phyloP scores from a whole-genome alignment of 164 flowering plant genomes.

The Dillenia turbinata region DNA sequence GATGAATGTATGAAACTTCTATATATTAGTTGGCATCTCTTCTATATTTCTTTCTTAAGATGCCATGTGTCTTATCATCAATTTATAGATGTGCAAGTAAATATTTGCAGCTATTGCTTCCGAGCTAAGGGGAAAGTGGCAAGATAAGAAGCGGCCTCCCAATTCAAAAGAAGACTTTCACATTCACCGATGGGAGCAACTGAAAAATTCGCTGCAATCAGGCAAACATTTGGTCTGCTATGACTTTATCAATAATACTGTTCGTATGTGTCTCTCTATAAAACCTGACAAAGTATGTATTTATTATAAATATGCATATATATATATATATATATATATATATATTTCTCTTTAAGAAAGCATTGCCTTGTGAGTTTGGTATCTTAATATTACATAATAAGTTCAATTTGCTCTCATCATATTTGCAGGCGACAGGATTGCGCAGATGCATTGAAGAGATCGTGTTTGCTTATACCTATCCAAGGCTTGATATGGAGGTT shows the following conservation, averaged over 20 bases:
- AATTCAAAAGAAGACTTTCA: slow-evolving; percentile 61
- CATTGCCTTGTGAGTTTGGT: neutral
- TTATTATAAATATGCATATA: too few relatives aligned
- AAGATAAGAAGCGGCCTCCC: slow-evolving; percentile 49
- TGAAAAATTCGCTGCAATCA: slow-evolving; percentile 63
- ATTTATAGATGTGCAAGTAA: neutral
- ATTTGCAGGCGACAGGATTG: slow-evolving; percentile 51
- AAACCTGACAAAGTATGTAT: too few relatives aligned
- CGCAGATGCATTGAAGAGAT: slow-evolving; percentile 88
- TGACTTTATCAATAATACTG: neutral
- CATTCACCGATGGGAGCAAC: slow-evolving; percentile 70
- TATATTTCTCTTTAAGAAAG: neutral
- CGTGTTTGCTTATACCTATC: slow-evolving; percentile 78
- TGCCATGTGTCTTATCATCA: neutral
- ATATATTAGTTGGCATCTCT: neutral
- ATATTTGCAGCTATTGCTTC: slow-evolving; percentile 66
- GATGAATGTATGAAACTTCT: slow-evolving; percentile 60
- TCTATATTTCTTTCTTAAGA: neutral
- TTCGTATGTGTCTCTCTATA: too few relatives aligned
- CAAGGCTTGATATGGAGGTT: slow-evolving; percentile 97
- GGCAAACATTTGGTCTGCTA: slow-evolving; percentile 65
- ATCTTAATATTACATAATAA: neutral
- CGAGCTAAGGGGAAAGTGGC: slow-evolving; percentile 89
- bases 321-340: too few relatives aligned
- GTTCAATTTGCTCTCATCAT: neutral